Evolutionary conservation across 257 asterid genomes (phyloP), one percentile per base, ranked within the genome.

Genomic region (Solanum arcanum): DNA sequence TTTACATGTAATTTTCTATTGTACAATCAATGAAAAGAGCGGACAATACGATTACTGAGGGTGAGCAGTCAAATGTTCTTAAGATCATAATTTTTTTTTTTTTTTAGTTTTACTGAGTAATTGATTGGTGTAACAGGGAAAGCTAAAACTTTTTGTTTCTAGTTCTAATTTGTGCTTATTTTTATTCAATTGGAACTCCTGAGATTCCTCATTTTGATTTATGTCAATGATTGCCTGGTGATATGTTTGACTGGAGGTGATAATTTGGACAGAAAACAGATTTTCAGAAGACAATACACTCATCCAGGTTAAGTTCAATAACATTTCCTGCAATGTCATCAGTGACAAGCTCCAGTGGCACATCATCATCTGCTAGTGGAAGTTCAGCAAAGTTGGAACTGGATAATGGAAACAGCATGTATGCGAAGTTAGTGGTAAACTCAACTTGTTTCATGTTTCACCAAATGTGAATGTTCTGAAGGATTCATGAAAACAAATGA

Each of bases 381-480:
- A 93, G 94, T 84, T 89, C 90, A 47, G 95, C 96, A 3, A 93
- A 91, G 92, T 92, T 97, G 91, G 97, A 92, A 86, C 94, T 96
- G 39, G 92, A 92, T 88, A 93, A 95, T 90, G 99, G 99, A 73
- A 91, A 87, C 88, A 89, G 93, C 92, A 88, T 97, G 90, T 88
- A 90, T 80, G 94, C 99, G 83, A 97, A 94, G 91, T 90, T 97
- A 89, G 98, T 96, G 96, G 99, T 97, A 95, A 92, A 87, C 87
- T 86, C 88, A 31, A 14, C 42, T 25, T 70, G 23, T 46, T 29
- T 62, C 15, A 33, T 42, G 9, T 41, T 47, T 27, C 70, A 81
- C 39, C n/a, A 44, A 87, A 66, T 46, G 39, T 33, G 74, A 60
- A 86, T 31, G 49, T 64, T 72, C 13, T 60, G 83, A 86, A 27